Percentiles rank a stretch among this genome's conserved stretches.
phyloP scores from a whole-genome alignment of 768 basidiomycete genomes.

The Phylloporus arenicola region DNA sequence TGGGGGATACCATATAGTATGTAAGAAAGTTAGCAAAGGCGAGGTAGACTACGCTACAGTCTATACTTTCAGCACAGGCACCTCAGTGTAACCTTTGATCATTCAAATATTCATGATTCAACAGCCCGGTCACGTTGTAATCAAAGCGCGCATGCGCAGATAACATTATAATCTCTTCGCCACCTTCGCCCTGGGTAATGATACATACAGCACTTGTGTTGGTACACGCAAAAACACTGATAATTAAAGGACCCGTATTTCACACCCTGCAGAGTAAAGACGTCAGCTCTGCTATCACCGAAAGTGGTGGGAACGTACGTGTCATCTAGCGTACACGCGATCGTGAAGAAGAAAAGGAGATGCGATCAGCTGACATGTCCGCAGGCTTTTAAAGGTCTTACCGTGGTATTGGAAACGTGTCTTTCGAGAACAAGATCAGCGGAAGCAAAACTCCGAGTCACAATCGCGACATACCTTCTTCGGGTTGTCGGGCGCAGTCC shows the following conservation, averaged over 20 bases:
- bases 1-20: slow-evolving; percentile 11
- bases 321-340: slow-evolving; percentile 40
- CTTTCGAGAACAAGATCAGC: slow-evolving; percentile 33
- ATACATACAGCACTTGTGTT: slow-evolving; percentile 19
- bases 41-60: neutral
- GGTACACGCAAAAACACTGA: slow-evolving; percentile 17
- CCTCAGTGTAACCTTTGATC: no score
- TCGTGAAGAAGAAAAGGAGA: neutral
- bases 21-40: neutral
- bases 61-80: no score
- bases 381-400: slow-evolving; percentile 28
- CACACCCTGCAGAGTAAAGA: slow-evolving; percentile 33
- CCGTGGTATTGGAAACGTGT: slow-evolving; percentile 81
- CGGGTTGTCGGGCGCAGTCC: slow-evolving; percentile 73
- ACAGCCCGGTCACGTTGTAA: no score
- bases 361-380: slow-evolving; percentile 12
- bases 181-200: slow-evolving; percentile 6
- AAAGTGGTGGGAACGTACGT: slow-evolving; percentile 40
- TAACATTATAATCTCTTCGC: slow-evolving; percentile 2
- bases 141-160: neutral
- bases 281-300: neutral
- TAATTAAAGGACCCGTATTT: slow-evolving; percentile 7
- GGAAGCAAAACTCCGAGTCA: neutral
- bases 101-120: no score
- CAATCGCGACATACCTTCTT: slow-evolving; percentile 59